Evolutionary conservation across 192 early-diverging fungal species (phyloP).

Genomic region (Coemansia sp.): DNA sequence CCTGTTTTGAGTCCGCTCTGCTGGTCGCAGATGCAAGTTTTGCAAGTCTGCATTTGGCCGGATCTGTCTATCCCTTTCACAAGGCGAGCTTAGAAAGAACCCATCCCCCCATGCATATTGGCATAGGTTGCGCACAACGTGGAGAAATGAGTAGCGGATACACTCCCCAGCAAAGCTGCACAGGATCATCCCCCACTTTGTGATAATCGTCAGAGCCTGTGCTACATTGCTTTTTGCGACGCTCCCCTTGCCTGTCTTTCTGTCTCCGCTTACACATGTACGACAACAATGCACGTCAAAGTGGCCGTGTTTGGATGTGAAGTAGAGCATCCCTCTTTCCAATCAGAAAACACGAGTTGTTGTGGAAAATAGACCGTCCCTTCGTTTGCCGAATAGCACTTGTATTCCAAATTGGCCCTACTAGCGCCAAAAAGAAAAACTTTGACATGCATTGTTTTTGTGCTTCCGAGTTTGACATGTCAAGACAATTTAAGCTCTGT

Average conservation of each 20-base stretch:
- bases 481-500: background rate
- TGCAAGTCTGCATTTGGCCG: background rate
- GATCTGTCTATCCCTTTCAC: background rate
- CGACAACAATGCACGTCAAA: slow-evolving; percentile 1
- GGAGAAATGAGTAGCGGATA: background rate
- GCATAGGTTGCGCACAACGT: background rate
- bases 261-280: slow-evolving; percentile 2
- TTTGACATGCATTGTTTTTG: background rate
- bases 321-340: background rate
- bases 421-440: background rate
- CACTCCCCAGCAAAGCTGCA: background rate
- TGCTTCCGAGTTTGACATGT: background rate
- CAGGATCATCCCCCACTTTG: slow-evolving; percentile 1
- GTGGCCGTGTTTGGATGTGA: background rate
- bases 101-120: background rate
- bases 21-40: background rate
- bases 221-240: background rate
- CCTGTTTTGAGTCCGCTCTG: slow-evolving; percentile 1
- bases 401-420: background rate
- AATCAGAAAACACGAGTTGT: background rate
- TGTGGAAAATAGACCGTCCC: background rate
- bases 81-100: background rate
- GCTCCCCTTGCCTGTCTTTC: background rate
- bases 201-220: background rate
- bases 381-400: background rate